phyloP scores from a whole-genome alignment of 2,329 filamentous ascomycete species.

The Juglanconis sp. region DNA sequence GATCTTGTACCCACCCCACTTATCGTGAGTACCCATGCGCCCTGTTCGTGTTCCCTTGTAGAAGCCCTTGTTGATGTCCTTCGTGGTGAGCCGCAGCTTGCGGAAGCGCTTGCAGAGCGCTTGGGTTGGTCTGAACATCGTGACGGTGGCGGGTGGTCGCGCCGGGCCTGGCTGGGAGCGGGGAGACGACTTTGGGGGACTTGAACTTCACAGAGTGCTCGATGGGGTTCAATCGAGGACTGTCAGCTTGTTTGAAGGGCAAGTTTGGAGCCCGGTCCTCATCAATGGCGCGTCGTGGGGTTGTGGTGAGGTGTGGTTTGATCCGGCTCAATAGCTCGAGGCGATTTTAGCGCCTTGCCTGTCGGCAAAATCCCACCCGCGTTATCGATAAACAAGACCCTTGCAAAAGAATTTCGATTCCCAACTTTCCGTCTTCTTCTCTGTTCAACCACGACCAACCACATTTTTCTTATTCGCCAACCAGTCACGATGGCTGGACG shows the following conservation, averaged over 20 bases:
- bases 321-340: conserved; percentile 3
- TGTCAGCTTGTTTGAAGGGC: neutral
- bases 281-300: neutral
- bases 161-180: neutral
- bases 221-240: neutral
- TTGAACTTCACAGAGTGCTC: neutral
- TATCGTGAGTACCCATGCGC: conserved; percentile 80
- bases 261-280: neutral
- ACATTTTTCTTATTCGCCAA: neutral
- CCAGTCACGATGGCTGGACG: conserved; percentile 49
- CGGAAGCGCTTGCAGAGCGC: conserved; percentile 65
- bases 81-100: conserved; percentile 82
- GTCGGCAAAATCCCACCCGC: neutral
- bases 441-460: neutral
- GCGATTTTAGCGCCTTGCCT: conserved; percentile 10
- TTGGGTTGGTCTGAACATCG: conserved; percentile 64
- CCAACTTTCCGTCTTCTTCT: neutral
- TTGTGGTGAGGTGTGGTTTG: neutral
- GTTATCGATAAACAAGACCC: conserved; percentile 14
- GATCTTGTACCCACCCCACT: conserved; percentile 78
- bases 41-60: conserved; percentile 96
- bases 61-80: conserved; percentile 88
- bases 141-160: conserved; percentile 19
- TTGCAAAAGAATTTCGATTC: conserved; percentile 13
- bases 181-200: neutral